Evolutionary conservation across 1,284 basidiomycete genomes (phyloP), one percentile per base, ranked within the genome.

Genomic region (Cryptococcus sp.): DNA sequence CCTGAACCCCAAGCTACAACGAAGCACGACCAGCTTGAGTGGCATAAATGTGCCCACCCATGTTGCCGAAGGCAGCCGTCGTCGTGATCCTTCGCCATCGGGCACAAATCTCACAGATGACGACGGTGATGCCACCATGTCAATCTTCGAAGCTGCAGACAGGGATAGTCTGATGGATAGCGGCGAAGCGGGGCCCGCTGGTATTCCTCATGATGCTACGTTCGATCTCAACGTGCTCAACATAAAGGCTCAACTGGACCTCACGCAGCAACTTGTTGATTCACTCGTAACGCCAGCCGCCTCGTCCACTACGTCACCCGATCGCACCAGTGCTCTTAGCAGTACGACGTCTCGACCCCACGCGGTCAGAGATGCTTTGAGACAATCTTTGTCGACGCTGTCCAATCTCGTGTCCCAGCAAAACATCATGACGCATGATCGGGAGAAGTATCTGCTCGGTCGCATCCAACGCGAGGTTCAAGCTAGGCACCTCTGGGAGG

Each of bases 401-500:
- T 83, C 85, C 51, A 77, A 76, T 1, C 84, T 91, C 72, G 76
- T 92, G 19, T 80, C 80, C 48, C 87, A 90, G 59, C 93, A 90
- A 69, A 79, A 87, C 5, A 76, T 82, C 40, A 93, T 94, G 86
- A 82, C 85, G 1, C 82, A 82, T 49, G 87, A 89, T 54, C 84
- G 95, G n/a, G 94, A 97, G 69, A 83, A 84, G 47, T 97, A 88
- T 86, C 91, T 87, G 80, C 80, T 80, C 50, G 79, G 79, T 39
- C 80, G 84, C 59, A 81, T 91, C 16, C 82, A 83, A 64, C 81
- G 83, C 20, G 93, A 96, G 72, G 82, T 85, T 50, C 85, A 87
- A 72, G 83, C 90, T 25, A 86, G 89, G 71, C 84, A 81, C 35
- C 82, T 94, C 20, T 97, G 94, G 95, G 93, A 97, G 78, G 90